Evolutionary conservation across 495 filamentous ascomycete genomes (phyloP).

Genomic region (Trichodelitschia bisporula): DNA sequence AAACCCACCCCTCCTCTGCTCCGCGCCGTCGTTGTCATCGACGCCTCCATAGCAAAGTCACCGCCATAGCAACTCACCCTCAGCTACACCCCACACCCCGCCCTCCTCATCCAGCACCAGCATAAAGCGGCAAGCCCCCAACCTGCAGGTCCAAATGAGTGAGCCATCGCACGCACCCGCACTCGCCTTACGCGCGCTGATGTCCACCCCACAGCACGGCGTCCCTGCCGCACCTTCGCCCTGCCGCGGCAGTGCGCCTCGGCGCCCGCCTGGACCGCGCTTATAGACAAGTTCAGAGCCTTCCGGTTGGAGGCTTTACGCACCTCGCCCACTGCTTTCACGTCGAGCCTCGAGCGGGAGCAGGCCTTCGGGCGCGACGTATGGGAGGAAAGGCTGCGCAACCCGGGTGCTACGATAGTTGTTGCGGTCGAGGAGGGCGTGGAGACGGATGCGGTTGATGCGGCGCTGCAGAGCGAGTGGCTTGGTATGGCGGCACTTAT

Average conservation of each 20-base stretch:
- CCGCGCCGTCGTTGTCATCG: background rate
- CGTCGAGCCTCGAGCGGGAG: constrained; percentile 4
- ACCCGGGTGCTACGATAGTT: constrained; percentile 4
- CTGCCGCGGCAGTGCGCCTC: background rate
- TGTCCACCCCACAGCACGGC: background rate
- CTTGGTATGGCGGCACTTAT: constrained; percentile 1
- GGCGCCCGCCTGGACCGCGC: background rate
- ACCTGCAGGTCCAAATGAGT: background rate
- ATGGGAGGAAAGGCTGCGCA: constrained; percentile 6
- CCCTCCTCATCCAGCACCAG: background rate
- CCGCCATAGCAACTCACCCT: background rate
- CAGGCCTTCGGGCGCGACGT: constrained; percentile 2
- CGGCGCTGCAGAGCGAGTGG: background rate
- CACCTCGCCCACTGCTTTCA: constrained; percentile 4
- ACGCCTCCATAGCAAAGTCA: background rate
- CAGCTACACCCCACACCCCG: background rate
- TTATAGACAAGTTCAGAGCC: constrained; percentile 3
- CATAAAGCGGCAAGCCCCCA: background rate
- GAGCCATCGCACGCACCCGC: background rate
- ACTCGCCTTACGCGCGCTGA: background rate
- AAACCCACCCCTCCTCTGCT: background rate
- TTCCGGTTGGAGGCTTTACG: constrained; percentile 5
- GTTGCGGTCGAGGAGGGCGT: constrained; percentile 1
- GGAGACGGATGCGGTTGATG: background rate
- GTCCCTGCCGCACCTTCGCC: background rate